Evolutionary conservation across 257 asterid genomes (phyloP).

Genomic region (Solanum piurae): DNA sequence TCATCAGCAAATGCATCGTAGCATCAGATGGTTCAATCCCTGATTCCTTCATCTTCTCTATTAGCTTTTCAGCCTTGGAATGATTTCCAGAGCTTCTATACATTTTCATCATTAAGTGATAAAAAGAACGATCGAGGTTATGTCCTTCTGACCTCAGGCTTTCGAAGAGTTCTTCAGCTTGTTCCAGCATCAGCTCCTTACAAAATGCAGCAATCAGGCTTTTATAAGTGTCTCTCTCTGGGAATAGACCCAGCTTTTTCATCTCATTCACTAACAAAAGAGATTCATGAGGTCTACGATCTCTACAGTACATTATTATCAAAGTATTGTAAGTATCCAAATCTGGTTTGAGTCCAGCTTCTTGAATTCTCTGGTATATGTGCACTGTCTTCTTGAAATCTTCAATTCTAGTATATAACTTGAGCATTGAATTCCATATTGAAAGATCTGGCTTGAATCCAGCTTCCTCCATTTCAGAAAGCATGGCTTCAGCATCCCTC

Average conservation of each 20-base stretch:
- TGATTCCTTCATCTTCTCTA: conserved; percentile 77
- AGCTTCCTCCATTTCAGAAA: conserved; percentile 75
- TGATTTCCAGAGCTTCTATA: conserved; percentile 64
- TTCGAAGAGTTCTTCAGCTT: conserved; percentile 81
- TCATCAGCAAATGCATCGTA: conserved; percentile 94
- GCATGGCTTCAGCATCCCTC: conserved; percentile 82
- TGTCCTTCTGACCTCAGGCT: conserved; percentile 45
- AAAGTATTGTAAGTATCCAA: conserved; percentile 69
- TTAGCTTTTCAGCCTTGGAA: conserved; percentile 64
- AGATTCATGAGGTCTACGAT: conserved; percentile 81
- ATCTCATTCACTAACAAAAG: conserved; percentile 51
- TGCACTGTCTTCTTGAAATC: conserved; percentile 75
- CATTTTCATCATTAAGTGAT: conserved; percentile 96
- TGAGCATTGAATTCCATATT: conserved; percentile 63
- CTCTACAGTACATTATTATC: conserved; percentile 87
- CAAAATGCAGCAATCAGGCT: conserved; percentile 81
- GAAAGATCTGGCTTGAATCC: conserved; percentile 71
- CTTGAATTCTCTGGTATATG: conserved; percentile 60
- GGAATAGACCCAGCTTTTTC: conserved; percentile 46
- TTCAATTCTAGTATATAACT: conserved; percentile 55
- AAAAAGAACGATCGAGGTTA: conserved; percentile 67
- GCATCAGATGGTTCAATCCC: conserved; percentile 75
- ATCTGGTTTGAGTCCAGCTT: conserved; percentile 65
- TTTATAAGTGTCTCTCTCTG: conserved; percentile 65
- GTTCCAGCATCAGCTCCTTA: conserved; percentile 66